Base-by-base conservation (phyloP, 805 yeast genomes). In the Candida palmyrensis region DNA sequence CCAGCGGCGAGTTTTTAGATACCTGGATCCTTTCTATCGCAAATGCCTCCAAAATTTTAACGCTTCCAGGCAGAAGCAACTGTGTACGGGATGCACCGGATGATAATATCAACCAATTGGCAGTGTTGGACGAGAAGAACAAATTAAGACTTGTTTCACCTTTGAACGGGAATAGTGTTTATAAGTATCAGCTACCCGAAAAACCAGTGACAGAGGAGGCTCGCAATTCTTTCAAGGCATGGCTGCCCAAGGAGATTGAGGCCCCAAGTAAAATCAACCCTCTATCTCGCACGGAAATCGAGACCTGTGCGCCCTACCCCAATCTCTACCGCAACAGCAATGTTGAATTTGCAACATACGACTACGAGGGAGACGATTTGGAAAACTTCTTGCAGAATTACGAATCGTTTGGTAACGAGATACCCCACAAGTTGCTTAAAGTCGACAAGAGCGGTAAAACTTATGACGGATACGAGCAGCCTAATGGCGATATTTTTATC, bases 231-330 rank as follows among this genome's bases (percentile, higher is more conserved):
- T 28, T 9, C n/a, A 13, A n/a, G n/a, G n/a, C n/a, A n/a, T 14
- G 27, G 3, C 24, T 12, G 16, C 16, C 11, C 17, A 20, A 22
- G 17, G 13, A 27, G 22, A 18, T 26, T 33, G 30, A 35, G 17
- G 24, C 20, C 17, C 2, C 24, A 15, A 12, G 6, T 10, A 23
- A 27, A 30, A 35, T 42, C 18, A 53, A 53, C 29, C 71, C 72
- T 3, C 48, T 75, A 19, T 66, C 75, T 0, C 71, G 72, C 37
- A 68, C 75, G 20, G 82, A 76, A 47, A 68, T 77, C 34, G 81
- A 76, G 42, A 73, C 81, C 0, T 68, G 78, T 39, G 51, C 49
- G 15, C 69, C 70, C 4, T 62, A 54, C 35, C 44, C 55, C 30
- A 54, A 55, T 30, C 38, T 63, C 25, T 47, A 61, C 18, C 55